Conservation (phyloP, 441 rosid genomes). For the Aquilaria agallochum region DNA sequence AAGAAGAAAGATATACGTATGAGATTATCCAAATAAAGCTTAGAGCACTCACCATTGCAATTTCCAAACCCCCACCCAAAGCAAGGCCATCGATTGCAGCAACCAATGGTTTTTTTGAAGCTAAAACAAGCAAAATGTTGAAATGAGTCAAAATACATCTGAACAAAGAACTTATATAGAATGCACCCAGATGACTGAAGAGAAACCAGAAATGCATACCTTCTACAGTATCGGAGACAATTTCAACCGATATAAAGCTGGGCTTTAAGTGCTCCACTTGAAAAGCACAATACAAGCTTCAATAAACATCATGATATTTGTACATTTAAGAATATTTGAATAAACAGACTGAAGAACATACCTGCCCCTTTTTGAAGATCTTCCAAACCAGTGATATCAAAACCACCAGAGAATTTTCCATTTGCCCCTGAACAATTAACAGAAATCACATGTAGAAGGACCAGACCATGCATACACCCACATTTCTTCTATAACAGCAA, state of each 20-base stretch:
- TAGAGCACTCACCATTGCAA: slow-evolving; percentile 56
- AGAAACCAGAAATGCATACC: slow-evolving; percentile 30
- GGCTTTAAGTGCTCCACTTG: slow-evolving; percentile 48
- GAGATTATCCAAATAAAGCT: too few relatives aligned
- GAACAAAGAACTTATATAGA: slow-evolving; percentile 1
- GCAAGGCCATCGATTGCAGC: slow-evolving; percentile 97
- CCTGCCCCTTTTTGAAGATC: slow-evolving; percentile 53
- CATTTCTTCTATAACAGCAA: too few relatives aligned
- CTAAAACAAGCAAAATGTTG: slow-evolving; percentile 31
- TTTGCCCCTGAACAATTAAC: slow-evolving; percentile 52
- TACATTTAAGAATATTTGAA: neutral
- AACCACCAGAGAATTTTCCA: slow-evolving; percentile 89
- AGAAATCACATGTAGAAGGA: neutral
- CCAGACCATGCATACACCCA: too few relatives aligned
- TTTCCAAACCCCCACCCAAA: slow-evolving; percentile 89
- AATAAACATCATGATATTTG: neutral
- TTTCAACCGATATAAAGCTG: slow-evolving; percentile 52
- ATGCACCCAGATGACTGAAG: slow-evolving; percentile 2
- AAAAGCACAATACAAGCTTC: slow-evolving; percentile 14
- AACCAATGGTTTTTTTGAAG: slow-evolving; percentile 77
- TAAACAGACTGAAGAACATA: slow-evolving; percentile 21
- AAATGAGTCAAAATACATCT: slow-evolving; percentile 14
- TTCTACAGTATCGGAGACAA: slow-evolving; percentile 62
- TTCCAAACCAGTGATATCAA: slow-evolving; percentile 70
- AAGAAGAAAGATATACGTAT: neutral